A percentile compares a stretch with the other conserved stretches of the same genome.
Conservation (phyloP, 768 basidiomycete genomes). For the Serpula lacrymans region DNA sequence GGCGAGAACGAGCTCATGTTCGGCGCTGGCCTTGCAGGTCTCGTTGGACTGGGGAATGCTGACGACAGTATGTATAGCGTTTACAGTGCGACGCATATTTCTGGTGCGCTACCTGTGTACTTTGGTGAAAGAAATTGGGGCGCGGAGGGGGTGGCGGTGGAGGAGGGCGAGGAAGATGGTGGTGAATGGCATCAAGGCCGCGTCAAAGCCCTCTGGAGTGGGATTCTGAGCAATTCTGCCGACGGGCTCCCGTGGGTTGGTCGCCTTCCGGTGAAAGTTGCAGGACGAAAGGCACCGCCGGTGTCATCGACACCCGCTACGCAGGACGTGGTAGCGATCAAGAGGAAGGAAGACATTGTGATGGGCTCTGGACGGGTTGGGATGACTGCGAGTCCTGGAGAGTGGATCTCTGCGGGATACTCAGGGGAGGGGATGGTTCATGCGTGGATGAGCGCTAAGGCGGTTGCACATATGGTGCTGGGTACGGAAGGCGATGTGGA, state of each 20-base stretch:
- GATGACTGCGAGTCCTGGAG: constrained; percentile 48
- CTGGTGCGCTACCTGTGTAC: constrained; percentile 49
- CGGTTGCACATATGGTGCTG: constrained; percentile 58
- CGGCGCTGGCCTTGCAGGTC: constrained; percentile 52
- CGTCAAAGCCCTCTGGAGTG: constrained; percentile 60
- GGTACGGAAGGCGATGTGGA: constrained; percentile 26
- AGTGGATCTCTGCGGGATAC: constrained; percentile 73
- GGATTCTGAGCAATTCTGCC: constrained; percentile 57
- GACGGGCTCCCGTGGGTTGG: constrained; percentile 73
- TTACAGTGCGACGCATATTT: constrained; percentile 39
- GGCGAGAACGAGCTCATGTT: constrained; percentile 56
- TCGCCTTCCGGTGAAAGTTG: constrained; percentile 46
- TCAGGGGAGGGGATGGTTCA: constrained; percentile 74
- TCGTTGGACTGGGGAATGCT: constrained; percentile 22
- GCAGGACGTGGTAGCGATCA: no score
- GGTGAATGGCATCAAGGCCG: constrained; percentile 38
- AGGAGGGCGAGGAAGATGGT: constrained; percentile 10
- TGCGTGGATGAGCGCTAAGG: constrained; percentile 61
- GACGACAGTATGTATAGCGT: constrained; percentile 33
- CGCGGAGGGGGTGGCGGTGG: constrained; percentile 24
- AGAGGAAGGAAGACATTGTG: no score
- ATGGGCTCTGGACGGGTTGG: constrained; percentile 9
- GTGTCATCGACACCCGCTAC: not conserved
- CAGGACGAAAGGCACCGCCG: constrained; percentile 35
- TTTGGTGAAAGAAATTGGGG: constrained; percentile 49